These are phyloP conservation scores for Tulasnella sp. DNA, from an alignment of 768 basidiomycete species.

Conservation along the genomic window DNA sequence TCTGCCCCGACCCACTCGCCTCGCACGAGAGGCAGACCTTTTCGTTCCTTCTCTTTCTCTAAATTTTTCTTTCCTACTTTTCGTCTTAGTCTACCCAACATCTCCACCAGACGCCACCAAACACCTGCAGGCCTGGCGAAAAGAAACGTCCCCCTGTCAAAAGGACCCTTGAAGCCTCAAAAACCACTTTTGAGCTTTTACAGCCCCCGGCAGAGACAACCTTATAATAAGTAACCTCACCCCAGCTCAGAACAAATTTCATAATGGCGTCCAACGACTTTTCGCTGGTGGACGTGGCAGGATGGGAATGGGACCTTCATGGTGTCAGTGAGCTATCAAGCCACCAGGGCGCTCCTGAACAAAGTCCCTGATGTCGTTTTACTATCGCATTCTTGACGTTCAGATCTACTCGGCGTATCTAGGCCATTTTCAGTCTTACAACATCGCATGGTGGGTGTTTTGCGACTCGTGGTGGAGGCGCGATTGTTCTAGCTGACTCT, in stretches of 20 bases:
- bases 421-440: constrained; percentile 69
- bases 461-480: neutral
- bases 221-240: neutral
- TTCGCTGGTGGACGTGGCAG: constrained; percentile 35
- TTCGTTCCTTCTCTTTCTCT: neutral
- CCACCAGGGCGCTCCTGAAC: constrained; percentile 10
- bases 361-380: neutral
- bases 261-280: constrained; percentile 15
- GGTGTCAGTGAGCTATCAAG: constrained; percentile 51
- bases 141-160: constrained; percentile 13
- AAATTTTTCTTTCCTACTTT: neutral
- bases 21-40: constrained; percentile 1
- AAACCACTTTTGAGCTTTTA: neutral
- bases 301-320: constrained; percentile 78
- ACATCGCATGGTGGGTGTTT: constrained; percentile 56
- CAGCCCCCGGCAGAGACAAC: neutral
- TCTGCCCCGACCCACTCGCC: neutral
- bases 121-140: neutral
- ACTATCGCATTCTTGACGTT: neutral
- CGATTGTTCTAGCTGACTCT: constrained; percentile 3
- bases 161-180: constrained; percentile 4
- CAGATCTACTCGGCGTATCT: constrained; percentile 72
- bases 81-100: neutral
- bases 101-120: neutral
- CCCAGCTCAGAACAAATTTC: neutral